Evolutionary conservation across 257 asterid species (phyloP).

Genomic region (Apocynum venetum): DNA sequence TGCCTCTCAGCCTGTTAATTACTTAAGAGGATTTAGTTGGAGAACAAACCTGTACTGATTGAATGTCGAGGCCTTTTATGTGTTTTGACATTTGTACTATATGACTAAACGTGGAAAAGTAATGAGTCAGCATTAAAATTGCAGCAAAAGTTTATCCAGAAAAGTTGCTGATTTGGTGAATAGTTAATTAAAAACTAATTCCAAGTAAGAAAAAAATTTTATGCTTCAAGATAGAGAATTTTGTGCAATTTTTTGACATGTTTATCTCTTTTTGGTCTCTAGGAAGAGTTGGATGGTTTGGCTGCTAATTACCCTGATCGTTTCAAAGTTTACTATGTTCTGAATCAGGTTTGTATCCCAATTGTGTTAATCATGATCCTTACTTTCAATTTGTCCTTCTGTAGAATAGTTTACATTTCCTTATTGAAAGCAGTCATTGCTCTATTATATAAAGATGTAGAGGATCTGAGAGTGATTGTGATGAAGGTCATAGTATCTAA

Average conservation of each 20-base stretch:
- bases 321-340: conserved; percentile 72
- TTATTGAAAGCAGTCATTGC: no score
- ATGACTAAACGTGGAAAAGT: no score
- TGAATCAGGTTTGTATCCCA: conserved; percentile 55
- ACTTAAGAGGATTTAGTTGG: background rate
- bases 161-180: background rate
- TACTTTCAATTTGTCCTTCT: background rate
- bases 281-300: conserved; percentile 76
- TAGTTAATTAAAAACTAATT: background rate
- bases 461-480: background rate
- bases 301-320: conserved; percentile 50
- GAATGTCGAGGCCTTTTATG: background rate
- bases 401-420: background rate
- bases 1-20: background rate
- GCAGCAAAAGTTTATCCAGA: background rate
- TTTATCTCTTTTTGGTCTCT: conserved; percentile 19
- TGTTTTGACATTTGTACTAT: background rate
- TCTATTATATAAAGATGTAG: background rate
- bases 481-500: no score
- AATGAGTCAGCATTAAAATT: background rate
- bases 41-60: background rate
- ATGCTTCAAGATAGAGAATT: conserved; percentile 6
- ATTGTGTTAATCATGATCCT: background rate
- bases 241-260: background rate
- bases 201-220: background rate